Percentiles rank a stretch among this genome's conserved stretches.
These are phyloP conservation scores for Aspergillus taichungensis DNA, from an alignment of 495 filamentous ascomycete species.

Conservation along the genomic window DNA sequence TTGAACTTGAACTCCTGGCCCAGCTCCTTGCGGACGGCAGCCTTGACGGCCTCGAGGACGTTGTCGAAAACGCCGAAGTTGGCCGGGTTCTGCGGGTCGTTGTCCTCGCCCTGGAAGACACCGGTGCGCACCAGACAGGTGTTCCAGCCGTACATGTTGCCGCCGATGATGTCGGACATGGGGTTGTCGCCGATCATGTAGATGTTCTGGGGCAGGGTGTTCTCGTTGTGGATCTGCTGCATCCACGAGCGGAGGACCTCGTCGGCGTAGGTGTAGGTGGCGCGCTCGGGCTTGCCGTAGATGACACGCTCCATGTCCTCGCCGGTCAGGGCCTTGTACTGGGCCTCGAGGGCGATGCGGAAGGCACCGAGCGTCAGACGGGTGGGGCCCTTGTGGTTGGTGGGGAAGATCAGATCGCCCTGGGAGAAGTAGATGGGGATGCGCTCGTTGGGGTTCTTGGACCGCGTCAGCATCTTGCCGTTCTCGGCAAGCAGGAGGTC, in stretches of 20 bases:
- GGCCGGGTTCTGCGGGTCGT: conserved; percentile 49
- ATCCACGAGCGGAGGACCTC: conserved; percentile 69
- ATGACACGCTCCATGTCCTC: conserved; percentile 73
- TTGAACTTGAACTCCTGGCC: conserved; percentile 50
- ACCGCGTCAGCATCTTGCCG: conserved; percentile 56
- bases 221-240: conserved; percentile 65
- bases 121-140: conserved; percentile 59
- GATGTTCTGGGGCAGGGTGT: conserved; percentile 59
- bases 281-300: conserved; percentile 72
- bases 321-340: conserved; percentile 69
- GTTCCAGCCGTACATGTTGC: conserved; percentile 79
- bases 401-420: conserved; percentile 69
- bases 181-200: conserved; percentile 84
- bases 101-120: conserved; percentile 50
- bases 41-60: conserved; percentile 46
- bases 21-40: conserved; percentile 46
- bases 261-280: conserved; percentile 75
- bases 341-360: conserved; percentile 68
- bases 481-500: conserved; percentile 70
- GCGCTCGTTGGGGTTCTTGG: conserved; percentile 58
- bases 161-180: conserved; percentile 67
- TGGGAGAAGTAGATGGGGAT: conserved; percentile 74
- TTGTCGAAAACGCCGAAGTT: conserved; percentile 49
- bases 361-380: conserved; percentile 70
- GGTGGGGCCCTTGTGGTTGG: conserved; percentile 58